Base-by-base conservation (phyloP, 306 rosid species). In the Pyrus betulifolia region DNA sequence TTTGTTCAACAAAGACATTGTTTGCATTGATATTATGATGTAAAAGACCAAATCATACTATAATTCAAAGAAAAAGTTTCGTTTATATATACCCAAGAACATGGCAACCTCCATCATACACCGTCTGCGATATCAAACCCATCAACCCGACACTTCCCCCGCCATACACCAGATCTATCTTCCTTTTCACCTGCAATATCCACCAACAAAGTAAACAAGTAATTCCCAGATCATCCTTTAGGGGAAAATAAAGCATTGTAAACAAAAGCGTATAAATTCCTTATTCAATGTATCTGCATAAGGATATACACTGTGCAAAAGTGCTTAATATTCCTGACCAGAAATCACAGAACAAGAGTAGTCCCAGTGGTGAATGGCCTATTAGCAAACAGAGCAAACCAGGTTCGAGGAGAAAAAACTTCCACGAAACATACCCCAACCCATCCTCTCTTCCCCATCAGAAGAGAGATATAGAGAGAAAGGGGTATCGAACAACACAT, bases 71-170 rank as follows among this genome's bases (percentile, higher is more conserved):
- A 17, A 74, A 54, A 69, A 54, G 73, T 4, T 64, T 64, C 15
- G 54, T 81, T 69, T 45, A 73, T 74, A 60, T 67, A 74, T 87
- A 93, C 97, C 98, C 98, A 54, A 91, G 85, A 71, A 93, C 98
- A 82, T 89, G 92, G 87, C 93, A 91, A 61, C 97, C 97, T 80
- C 98, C 98, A 79, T 91, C 93, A 74, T 80, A 85, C 40, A 93
- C 98, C 57, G 84, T 89, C 80, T 86, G 89, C 15, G 98, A 93
- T 84, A 93, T 85, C 74, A 91, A 85, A 63, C 98, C 98, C 98
- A 93, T 93, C 77, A 93, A 79, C 59, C 98, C 98, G 3, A 91
- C 82, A 79, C 96, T 89, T 82, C 98, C 98, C 13, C 98, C 97
- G 78, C 98, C 97, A 71, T 93, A 93, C 67, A 91, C 98, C 90